Conservation (phyloP, 345 rosid genomes). For the Salix viminalis region DNA sequence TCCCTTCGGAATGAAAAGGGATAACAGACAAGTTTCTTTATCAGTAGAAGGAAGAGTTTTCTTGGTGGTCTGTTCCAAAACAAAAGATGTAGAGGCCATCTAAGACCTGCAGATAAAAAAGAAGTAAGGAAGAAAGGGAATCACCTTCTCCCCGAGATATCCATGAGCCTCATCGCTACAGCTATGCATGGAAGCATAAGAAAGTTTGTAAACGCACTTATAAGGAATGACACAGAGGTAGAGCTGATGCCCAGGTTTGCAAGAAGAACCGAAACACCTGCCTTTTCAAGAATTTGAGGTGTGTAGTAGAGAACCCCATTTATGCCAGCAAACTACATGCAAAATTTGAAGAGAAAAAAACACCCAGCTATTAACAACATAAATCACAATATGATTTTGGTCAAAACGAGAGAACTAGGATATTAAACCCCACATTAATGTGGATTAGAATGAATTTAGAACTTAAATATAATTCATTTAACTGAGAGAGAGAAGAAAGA, state of each 20-base stretch:
- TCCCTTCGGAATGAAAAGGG: background rate
- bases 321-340: slow-evolving; percentile 81
- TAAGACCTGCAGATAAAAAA: background rate
- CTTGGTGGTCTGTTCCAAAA: background rate
- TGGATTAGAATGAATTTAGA: background rate
- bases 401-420: background rate
- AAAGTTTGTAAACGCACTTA: slow-evolving; percentile 76
- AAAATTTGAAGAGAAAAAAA: slow-evolving; percentile 3
- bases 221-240: slow-evolving; percentile 82
- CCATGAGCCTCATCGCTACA: slow-evolving; percentile 93
- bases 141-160: slow-evolving; percentile 89
- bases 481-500: background rate
- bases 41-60: background rate
- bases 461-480: background rate
- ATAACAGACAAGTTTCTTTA: background rate
- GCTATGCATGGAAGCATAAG: slow-evolving; percentile 94
- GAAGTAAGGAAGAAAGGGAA: background rate
- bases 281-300: slow-evolving; percentile 92
- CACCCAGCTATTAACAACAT: background rate
- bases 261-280: slow-evolving; percentile 88
- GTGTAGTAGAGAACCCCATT: slow-evolving; percentile 96
- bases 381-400: background rate
- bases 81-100: background rate
- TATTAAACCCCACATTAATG: background rate
- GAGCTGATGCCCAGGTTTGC: slow-evolving; percentile 65